Base-by-base conservation (phyloP, 2,329 filamentous ascomycete genomes). In the Pseudogymnoascus sp. region DNA sequence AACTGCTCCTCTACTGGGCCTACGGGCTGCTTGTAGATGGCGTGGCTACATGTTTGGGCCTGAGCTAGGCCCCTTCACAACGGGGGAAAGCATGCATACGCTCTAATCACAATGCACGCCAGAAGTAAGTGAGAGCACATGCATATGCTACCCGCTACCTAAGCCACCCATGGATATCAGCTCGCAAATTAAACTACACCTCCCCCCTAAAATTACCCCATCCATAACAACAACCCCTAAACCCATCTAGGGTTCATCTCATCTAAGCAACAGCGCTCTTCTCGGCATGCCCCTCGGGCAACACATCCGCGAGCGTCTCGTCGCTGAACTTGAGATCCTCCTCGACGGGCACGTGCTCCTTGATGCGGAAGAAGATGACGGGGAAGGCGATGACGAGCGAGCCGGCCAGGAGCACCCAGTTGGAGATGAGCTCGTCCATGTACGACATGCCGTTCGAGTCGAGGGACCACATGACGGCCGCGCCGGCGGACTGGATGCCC, bases 261-360 rank as follows among this genome's bases (percentile, higher is more conserved):
- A 33, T 37, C 26, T 59, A 37, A 33, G 53, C 37, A 69, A 26
- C 31, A n/a, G 50, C 46, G 29, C 31, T 50, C 60, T 67, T 66
- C 63, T 67, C 65, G 7, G 63, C 46, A 42, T 64, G 65, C 2
- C 59, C 62, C 3, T 59, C 64, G 1, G 74, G 74, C 10, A 77
- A 35, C 7, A 96, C 88, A 68, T 96, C 90, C 26, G 83, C 84
- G 15, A 88, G 72, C 0, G 88, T 95, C 82, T 95, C 90, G 71
- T 96, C 92, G 19, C 89, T 91, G 74, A 91, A 93, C 72, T 87
- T 86, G 61, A 96, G 78, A 75, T 97, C 93, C 62, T 93, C 87
- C 75, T 93, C 90, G 4, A 96, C 70, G 1, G 83, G 74, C n/a
- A 91, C 85, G n/a, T 88, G 89, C 69, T 96, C 91, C 74, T 89